Evolutionary conservation across 2,329 filamentous ascomycete genomes (phyloP).

Genomic region (Botrytis fragariae): DNA sequence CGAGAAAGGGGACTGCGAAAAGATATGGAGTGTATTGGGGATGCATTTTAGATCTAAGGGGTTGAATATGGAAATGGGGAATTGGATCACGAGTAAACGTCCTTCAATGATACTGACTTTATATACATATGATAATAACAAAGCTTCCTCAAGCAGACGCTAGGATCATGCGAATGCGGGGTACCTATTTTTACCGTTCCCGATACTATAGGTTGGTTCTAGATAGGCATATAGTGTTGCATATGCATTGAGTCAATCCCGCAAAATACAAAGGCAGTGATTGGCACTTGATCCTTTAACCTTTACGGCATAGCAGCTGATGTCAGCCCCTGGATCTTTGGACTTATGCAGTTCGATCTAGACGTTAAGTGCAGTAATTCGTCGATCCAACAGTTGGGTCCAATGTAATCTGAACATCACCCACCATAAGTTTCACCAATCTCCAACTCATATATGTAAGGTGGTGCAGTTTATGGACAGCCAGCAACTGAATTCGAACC

Average conservation of each 20-base stretch:
- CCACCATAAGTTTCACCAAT: not conserved
- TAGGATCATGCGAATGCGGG: not conserved
- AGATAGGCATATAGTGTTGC: not conserved
- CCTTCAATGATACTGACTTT: not conserved
- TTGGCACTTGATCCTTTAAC: not conserved
- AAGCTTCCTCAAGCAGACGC: not conserved
- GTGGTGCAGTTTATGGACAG: not conserved
- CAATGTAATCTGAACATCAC: not conserved
- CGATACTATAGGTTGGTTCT: not conserved
- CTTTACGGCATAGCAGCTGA: not conserved
- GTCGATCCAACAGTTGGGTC: not conserved
- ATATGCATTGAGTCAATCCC: not conserved
- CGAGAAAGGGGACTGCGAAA: not conserved
- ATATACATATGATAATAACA: not conserved
- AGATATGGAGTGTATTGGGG: not conserved
- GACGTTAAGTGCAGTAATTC: not conserved
- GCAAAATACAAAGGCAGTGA: not conserved
- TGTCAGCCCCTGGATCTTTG: not conserved
- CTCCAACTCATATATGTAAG: not conserved
- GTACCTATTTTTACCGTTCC: not conserved
- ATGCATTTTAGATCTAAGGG: not conserved
- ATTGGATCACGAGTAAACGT: not conserved
- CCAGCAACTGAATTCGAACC: not conserved
- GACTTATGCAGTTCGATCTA: not conserved
- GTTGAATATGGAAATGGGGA: not conserved